phyloP scores from a whole-genome alignment of 1,139 yeast genomes.

The Hanseniaspora uvarum region DNA sequence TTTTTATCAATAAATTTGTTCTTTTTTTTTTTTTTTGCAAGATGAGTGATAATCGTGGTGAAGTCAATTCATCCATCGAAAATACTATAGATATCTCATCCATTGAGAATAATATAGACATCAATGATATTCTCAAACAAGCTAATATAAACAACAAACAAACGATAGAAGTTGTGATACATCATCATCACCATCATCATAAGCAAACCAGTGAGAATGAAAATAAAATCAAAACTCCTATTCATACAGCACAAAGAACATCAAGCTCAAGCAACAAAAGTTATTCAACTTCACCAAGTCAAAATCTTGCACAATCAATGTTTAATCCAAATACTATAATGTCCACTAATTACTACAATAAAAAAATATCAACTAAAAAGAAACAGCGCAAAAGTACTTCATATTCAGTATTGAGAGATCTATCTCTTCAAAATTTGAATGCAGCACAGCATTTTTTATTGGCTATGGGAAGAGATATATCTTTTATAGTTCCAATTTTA shows the following conservation, averaged over 20 bases:
- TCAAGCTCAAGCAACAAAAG: slow-evolving; percentile 8
- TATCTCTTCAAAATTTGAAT: slow-evolving; percentile 37
- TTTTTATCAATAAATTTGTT: no score
- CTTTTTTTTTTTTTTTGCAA: background rate
- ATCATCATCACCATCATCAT: slow-evolving; percentile 23
- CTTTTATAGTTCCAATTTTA: slow-evolving; percentile 52
- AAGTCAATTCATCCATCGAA: background rate
- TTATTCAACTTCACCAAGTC: background rate
- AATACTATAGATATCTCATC: background rate
- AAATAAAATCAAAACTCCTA: slow-evolving; percentile 7
- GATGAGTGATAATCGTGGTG: background rate
- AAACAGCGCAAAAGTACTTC: slow-evolving; percentile 13
- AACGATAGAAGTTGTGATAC: slow-evolving; percentile 9
- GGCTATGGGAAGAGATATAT: slow-evolving; percentile 62
- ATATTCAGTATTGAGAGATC: slow-evolving; percentile 26
- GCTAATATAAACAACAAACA: background rate
- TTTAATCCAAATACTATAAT: background rate
- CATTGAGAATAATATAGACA: background rate
- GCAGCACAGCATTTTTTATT: slow-evolving; percentile 69
- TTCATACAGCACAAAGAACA: background rate
- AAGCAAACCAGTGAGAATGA: slow-evolving; percentile 18
- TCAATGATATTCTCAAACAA: background rate
- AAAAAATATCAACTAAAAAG: background rate
- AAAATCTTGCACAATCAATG: background rate
- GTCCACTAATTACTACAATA: background rate